Evolutionary conservation across 495 filamentous ascomycete genomes (phyloP).

Genomic region (Rusavskia elegans): DNA sequence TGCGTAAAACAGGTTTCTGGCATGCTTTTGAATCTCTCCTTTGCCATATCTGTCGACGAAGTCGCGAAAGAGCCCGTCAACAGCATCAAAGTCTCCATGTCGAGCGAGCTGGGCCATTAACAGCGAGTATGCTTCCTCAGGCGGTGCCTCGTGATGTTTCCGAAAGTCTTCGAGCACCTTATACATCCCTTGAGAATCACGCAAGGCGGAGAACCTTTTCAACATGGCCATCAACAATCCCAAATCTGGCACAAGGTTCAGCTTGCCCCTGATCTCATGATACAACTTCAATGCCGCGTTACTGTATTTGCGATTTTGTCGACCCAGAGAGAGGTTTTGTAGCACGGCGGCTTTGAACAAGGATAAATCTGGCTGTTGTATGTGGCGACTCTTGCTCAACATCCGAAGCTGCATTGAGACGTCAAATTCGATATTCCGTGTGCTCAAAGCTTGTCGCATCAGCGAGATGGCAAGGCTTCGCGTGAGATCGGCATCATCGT

Average conservation of each 20-base stretch:
- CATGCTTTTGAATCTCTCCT: conserved; percentile 19
- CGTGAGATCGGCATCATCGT: background rate
- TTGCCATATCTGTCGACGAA: conserved; percentile 23
- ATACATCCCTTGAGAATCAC: conserved; percentile 28
- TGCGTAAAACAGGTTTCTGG: conserved; percentile 42
- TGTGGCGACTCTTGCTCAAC: background rate
- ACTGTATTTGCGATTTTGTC: background rate
- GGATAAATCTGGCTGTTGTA: background rate
- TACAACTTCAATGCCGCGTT: background rate
- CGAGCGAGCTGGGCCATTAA: conserved; percentile 32
- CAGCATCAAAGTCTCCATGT: conserved; percentile 32
- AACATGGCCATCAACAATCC: conserved; percentile 24
- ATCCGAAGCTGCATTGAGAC: background rate
- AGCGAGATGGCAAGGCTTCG: conserved; percentile 10
- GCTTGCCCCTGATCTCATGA: background rate
- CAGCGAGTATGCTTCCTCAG: conserved; percentile 1
- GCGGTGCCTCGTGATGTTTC: background rate
- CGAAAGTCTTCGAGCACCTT: conserved; percentile 35
- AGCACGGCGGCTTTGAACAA: conserved; percentile 1
- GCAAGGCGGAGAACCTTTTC: conserved; percentile 21
- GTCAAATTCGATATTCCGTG: background rate
- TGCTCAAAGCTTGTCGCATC: background rate
- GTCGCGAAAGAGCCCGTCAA: conserved; percentile 41
- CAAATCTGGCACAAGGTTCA: conserved; percentile 12
- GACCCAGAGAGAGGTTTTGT: conserved; percentile 1